Base-by-base conservation (phyloP, 176 grass and related monocot genomes). In the Dendrocalamus sinicus region DNA sequence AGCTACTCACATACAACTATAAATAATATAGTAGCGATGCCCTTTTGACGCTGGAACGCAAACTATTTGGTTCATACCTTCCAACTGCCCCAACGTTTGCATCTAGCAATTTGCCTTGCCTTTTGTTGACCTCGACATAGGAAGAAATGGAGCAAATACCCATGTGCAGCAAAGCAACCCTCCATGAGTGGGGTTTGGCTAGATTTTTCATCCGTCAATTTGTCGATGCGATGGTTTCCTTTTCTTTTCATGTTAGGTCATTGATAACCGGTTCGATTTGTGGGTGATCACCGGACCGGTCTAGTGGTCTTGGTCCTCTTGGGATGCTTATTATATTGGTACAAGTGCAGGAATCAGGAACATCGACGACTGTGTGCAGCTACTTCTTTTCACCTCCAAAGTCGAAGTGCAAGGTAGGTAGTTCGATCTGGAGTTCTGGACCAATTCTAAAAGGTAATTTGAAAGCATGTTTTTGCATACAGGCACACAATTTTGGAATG, bases 61-160 rank as follows among this genome's bases (percentile, higher is more conserved):
- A 37, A 37, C 12, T 74, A 57, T 57, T 52, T 72, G 9, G 35
- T 7, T n/a, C 85, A 8, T 87, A 32, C 12, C 37, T 45, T 73
- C 59, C 46, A 12, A 44, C 66, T 70, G 5, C 16, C 53, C 48
- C 17, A 35, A 37, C 8, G 35, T 4, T 16, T 16, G 37, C 52
- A 5, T 9, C 14, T 2, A 6, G 39, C 71, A 52, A 62, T 26
- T 69, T 28, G 40, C 30, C 40, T 32, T 22, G 23, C 53, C 39
- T 53, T 85, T n/a, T 61, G 44, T 70, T 77, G 71, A 76, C 71
- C 63, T 45, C 3, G 64, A 62, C 52, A 70, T 35, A 53, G 3
- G 8, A 61, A 81, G 44, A 63, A 62, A 55, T 39, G 55, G 20
- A 67, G 24, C 39, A 81, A 84, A 37, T 16, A 50, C 61, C 13